Conservation (phyloP, 345 rosid genomes). For the Eucalyptus cloeziana region DNA sequence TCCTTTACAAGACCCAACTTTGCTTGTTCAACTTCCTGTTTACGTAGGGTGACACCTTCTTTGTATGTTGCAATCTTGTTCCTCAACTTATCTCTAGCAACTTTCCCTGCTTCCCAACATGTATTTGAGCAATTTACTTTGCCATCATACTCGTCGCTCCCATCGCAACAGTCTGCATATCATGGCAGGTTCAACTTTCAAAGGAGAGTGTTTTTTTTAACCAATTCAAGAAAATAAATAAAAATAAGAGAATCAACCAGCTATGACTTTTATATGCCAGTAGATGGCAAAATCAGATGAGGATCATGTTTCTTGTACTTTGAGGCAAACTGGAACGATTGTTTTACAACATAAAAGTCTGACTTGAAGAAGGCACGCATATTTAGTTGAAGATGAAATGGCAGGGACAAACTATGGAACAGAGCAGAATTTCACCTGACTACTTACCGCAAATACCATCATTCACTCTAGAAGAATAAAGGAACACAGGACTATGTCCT, state of each 20-base stretch:
- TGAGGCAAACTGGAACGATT: neutral
- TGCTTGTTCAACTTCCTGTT: constrained; percentile 47
- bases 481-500: constrained; percentile 45
- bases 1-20: constrained; percentile 53
- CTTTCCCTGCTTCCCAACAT: constrained; percentile 98
- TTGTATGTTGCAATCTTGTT: constrained; percentile 55
- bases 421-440: neutral
- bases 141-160: constrained; percentile 96
- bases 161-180: constrained; percentile 91
- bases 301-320: neutral
- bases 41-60: constrained; percentile 60
- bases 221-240: neutral
- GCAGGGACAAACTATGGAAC: neutral
- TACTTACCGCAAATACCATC: constrained; percentile 92
- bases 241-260: neutral
- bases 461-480: constrained; percentile 91
- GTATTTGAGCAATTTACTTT: constrained; percentile 58
- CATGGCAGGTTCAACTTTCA: neutral
- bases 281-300: neutral
- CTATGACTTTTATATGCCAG: neutral
- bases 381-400: neutral
- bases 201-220: neutral
- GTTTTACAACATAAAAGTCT: neutral
- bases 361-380: neutral
- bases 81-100: constrained; percentile 66